phyloP scores from a whole-genome alignment of 495 filamentous ascomycete species.

The Hypoxylon perforatum region DNA sequence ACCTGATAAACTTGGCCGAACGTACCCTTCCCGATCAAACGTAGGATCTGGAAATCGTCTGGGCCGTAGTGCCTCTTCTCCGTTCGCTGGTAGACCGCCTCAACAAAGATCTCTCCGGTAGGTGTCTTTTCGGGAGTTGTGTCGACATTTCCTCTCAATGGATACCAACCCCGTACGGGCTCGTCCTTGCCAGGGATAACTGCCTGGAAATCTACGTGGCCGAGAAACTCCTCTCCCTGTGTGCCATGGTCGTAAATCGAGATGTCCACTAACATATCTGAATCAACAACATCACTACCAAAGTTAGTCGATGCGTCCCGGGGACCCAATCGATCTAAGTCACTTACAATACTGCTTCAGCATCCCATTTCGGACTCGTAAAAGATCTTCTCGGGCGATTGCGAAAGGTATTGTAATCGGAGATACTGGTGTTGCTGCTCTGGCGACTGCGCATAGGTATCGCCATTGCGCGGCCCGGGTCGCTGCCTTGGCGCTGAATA shows the following conservation, averaged over 20 bases:
- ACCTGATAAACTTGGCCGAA: slow-evolving; percentile 99
- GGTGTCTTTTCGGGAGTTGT: slow-evolving; percentile 66
- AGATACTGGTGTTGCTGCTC: slow-evolving; percentile 88
- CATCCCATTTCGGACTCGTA: slow-evolving; percentile 94
- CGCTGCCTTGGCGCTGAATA: slow-evolving; percentile 75
- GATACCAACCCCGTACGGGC: slow-evolving; percentile 85
- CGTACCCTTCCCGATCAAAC: slow-evolving; percentile 97
- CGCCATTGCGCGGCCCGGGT: slow-evolving; percentile 84
- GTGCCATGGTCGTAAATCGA: slow-evolving; percentile 88
- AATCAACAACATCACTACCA: slow-evolving; percentile 89
- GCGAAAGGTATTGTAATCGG: slow-evolving; percentile 76
- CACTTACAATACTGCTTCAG: slow-evolving; percentile 92
- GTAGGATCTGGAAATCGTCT: slow-evolving; percentile 95
- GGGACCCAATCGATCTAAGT: slow-evolving; percentile 15
- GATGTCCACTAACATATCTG: slow-evolving; percentile 90
- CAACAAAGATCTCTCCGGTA: slow-evolving; percentile 90
- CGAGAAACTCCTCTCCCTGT: slow-evolving; percentile 88
- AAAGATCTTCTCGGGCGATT: slow-evolving; percentile 68
- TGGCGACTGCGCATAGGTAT: slow-evolving; percentile 96
- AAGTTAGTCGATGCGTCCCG: slow-evolving; percentile 50
- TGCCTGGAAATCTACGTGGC: slow-evolving; percentile 83
- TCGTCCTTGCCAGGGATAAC: slow-evolving; percentile 72
- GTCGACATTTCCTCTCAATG: slow-evolving; percentile 72
- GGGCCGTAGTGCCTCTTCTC: slow-evolving; percentile 94
- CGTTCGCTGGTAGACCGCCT: slow-evolving; percentile 86